Percentiles rank a stretch among this genome's conserved stretches.
phyloP scores from a whole-genome alignment of 1,139 yeast genomes.

The Kurtzmaniella quercitrusa region DNA sequence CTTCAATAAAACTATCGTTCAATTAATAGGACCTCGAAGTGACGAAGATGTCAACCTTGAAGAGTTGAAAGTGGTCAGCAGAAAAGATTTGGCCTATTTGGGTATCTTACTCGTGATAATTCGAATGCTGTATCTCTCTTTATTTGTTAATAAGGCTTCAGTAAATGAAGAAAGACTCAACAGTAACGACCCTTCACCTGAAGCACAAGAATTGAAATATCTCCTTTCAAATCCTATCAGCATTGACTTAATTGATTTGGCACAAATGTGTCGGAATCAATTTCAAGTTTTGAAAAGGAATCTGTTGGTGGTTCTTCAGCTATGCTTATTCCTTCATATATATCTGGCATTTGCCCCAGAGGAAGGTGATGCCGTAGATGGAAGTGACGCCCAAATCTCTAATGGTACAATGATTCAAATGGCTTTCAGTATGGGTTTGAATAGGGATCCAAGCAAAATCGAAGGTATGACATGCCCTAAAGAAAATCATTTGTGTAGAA shows the following conservation, averaged over 20 bases:
- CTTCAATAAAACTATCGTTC: conserved; percentile 16
- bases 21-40: conserved; percentile 24
- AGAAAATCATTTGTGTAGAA: conserved; percentile 40
- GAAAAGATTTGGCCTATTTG: conserved; percentile 30
- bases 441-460: conserved; percentile 38
- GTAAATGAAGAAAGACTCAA: conserved; percentile 24
- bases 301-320: conserved; percentile 24
- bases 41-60: conserved; percentile 18
- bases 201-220: conserved; percentile 19
- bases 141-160: conserved; percentile 29
- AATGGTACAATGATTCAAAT: conserved; percentile 40
- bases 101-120: conserved; percentile 28
- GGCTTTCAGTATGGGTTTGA: conserved; percentile 44
- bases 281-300: conserved; percentile 22
- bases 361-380: conserved; percentile 42
- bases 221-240: conserved; percentile 25
- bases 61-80: conserved; percentile 21
- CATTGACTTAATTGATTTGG: conserved; percentile 22
- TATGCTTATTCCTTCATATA: conserved; percentile 37
- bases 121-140: conserved; percentile 28
- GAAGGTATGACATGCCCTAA: conserved; percentile 23
- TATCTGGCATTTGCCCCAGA: conserved; percentile 48
- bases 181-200: conserved; percentile 17
- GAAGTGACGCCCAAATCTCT: conserved; percentile 41
- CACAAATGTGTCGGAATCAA: conserved; percentile 25